Evolutionary conservation across 495 filamentous ascomycete species (phyloP).

Genomic region (Daldinia vernicosa): DNA sequence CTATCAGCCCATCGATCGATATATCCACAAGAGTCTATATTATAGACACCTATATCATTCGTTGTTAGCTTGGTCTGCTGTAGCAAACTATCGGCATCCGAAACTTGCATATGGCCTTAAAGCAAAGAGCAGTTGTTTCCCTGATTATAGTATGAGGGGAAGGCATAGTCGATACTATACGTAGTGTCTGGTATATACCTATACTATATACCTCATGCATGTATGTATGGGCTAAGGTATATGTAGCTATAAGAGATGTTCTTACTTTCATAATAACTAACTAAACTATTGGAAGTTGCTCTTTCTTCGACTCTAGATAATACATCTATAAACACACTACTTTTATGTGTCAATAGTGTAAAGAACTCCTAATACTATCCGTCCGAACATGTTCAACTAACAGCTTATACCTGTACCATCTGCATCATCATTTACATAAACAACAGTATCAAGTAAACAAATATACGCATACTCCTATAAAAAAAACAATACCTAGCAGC

Average conservation of each 20-base stretch:
- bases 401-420: constrained; percentile 7
- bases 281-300: neutral
- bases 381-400: neutral
- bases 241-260: neutral
- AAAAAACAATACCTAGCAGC: neutral
- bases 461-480: neutral
- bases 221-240: neutral
- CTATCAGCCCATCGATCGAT: constrained; percentile 28
- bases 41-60: constrained; percentile 3
- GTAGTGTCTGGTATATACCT: neutral
- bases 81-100: neutral
- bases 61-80: neutral
- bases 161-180: neutral
- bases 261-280: neutral
- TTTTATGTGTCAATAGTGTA: neutral
- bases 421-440: neutral
- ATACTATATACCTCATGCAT: neutral
- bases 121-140: neutral
- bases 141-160: neutral
- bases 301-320: neutral
- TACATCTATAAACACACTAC: neutral
- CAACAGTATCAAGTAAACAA: neutral
- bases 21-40: neutral
- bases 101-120: neutral
- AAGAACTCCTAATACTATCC: neutral